Evolutionary conservation across 352 stramenopile genomes (phyloP).

Genomic region (Phytophthora cryptogea): DNA sequence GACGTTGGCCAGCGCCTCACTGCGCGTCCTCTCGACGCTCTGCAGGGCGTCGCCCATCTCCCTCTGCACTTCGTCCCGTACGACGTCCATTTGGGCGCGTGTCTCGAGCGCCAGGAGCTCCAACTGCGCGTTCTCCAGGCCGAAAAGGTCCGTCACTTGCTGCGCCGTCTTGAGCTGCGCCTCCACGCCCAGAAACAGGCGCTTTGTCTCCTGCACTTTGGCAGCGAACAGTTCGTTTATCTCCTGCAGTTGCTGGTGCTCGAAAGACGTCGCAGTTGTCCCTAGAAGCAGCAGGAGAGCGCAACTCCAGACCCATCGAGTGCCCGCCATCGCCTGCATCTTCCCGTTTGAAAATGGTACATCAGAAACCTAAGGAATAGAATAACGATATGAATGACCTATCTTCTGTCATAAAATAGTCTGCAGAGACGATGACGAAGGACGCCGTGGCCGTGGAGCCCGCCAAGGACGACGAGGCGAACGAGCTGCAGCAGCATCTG

Average conservation of each 20-base stretch:
- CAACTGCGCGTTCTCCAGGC: constrained; percentile 27
- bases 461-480: constrained; percentile 56
- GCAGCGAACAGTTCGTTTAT: constrained; percentile 3
- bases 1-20: constrained; percentile 17
- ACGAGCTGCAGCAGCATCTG: constrained; percentile 73
- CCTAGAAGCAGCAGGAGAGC: constrained; percentile 13
- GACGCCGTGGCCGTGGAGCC: constrained; percentile 19
- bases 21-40: constrained; percentile 13
- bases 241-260: background rate
- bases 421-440: constrained; percentile 26
- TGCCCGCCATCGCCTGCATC: background rate
- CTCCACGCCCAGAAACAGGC: constrained; percentile 16
- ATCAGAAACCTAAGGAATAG: background rate
- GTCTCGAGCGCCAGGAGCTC: constrained; percentile 28
- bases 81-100: constrained; percentile 10
- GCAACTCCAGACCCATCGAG: background rate
- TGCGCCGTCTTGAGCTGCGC: constrained; percentile 26
- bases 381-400: background rate
- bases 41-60: constrained; percentile 16
- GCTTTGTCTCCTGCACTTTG: constrained; percentile 22
- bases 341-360: background rate
- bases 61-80: constrained; percentile 13
- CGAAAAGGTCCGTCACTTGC: constrained; percentile 28
- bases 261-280: background rate
- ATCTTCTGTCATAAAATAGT: background rate